Evolutionary conservation across 2,329 filamentous ascomycete genomes (phyloP), one percentile per base, ranked within the genome.

Genomic region (Torrubiella hemipterigena): DNA sequence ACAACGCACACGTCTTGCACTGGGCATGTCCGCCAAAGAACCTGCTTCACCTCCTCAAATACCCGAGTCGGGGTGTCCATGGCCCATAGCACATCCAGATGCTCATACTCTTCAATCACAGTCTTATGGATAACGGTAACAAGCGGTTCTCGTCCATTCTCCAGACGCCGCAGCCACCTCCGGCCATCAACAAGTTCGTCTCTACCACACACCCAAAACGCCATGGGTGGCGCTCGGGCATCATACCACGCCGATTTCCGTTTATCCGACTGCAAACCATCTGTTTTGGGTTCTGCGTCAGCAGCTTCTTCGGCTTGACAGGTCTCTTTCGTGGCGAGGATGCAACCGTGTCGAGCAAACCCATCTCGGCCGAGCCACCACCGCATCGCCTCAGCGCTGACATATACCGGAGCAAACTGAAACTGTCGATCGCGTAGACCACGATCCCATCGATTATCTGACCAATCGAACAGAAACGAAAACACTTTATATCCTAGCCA

Each of bases 351-450:
- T 44, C 52, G 54, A 3, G 65, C 63, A 47, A 93, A 95, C 43
- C 86, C 86, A 44, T 91, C 84, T 4, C 78, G 64, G 1, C 87
- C 89, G 1, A 95, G 67, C 89, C 89, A 95, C 89, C 89, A 96
- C 6, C 84, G 69, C 84, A 95, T 94, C 36, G 77, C 80, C 57
- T 95, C 86, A 1, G 84, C 73, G 43, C 78, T 85, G 30, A 95
- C 84, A 46, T 93, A 93, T 0, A 93, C 84, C 2, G 89, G 89
- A 0, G 85, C 77, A 42, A 93, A 95, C 46, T 91, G 84, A 52
- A 96, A 95, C 69, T 93, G 80, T 25, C 89, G 77, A 48, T 84
- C 61, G 36, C 82, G 67, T 11, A 94, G 58, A 6, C 68, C 83
- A 7, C 76, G 72, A 39, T 95, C 89, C 89, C 89, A 95, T 7